A percentile compares a stretch with the other conserved stretches of the same genome.
These are phyloP conservation scores for Lepiota venenata DNA, from an alignment of 768 basidiomycete species.

Conservation along the genomic window DNA sequence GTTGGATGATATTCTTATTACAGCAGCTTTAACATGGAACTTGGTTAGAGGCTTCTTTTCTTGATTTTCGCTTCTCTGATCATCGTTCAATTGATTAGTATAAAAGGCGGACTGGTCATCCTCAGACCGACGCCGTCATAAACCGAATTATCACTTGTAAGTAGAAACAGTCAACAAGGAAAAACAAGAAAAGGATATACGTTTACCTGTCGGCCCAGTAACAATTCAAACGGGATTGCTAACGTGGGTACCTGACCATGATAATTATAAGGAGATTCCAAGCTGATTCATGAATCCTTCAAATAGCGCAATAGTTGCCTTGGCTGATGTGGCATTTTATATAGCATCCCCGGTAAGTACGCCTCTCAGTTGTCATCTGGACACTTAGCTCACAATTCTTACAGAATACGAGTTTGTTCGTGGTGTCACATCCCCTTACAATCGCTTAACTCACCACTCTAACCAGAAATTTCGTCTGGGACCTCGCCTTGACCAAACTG, in stretches of 20 bases:
- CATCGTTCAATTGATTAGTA: slow-evolving; percentile 17
- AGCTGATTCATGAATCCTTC: not conserved
- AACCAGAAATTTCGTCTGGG: slow-evolving; percentile 20
- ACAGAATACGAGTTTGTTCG: slow-evolving; percentile 14
- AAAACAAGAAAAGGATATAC: not conserved
- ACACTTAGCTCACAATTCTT: not conserved
- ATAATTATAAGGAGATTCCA: not conserved
- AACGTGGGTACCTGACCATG: slow-evolving; percentile 22
- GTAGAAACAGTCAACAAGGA: not conserved
- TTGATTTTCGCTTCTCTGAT: not conserved
- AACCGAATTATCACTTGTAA: slow-evolving; percentile 23
- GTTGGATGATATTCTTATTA: slow-evolving; percentile 37
- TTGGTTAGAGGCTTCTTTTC: slow-evolving; percentile 24
- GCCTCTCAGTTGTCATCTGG: not conserved
- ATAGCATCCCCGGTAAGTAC: not conserved
- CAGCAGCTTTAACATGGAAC: slow-evolving; percentile 30
- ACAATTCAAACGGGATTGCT: slow-evolving; percentile 42
- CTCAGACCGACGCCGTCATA: slow-evolving; percentile 38
- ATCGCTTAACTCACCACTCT: not conserved
- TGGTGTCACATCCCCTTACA: not conserved
- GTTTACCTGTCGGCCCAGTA: slow-evolving; percentile 18
- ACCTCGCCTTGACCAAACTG: slow-evolving; percentile 26
- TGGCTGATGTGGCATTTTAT: slow-evolving; percentile 24
- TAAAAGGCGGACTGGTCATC: slow-evolving; percentile 37
- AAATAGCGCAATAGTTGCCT: slow-evolving; percentile 18